Conservation (phyloP, 140 eudicot species). For the Oenanthe javanica region DNA sequence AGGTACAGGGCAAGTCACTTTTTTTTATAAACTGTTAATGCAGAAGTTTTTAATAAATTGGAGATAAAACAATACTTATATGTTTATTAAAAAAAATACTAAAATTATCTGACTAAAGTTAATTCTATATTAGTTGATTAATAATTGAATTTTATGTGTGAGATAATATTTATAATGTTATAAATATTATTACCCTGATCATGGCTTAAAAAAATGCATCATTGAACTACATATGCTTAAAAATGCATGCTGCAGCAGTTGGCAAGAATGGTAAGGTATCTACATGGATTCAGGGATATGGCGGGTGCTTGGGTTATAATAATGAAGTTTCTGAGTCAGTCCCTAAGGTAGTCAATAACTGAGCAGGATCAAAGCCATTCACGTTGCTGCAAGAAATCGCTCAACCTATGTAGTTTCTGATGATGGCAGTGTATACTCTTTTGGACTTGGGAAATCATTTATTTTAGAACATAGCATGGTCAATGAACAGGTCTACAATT, state of each 20-base stretch:
- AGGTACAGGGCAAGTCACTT: too few species aligned
- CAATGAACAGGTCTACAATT: conserved; percentile 50
- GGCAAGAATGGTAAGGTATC: conserved; percentile 94
- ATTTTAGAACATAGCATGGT: conserved; percentile 48
- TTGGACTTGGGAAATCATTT: conserved; percentile 79
- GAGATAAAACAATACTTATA: too few species aligned
- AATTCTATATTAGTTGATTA: too few species aligned
- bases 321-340: conserved; percentile 65
- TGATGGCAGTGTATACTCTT: conserved; percentile 77
- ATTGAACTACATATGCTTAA: too few species aligned
- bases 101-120: too few species aligned
- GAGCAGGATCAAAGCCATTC: conserved; percentile 67
- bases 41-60: too few species aligned
- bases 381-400: conserved; percentile 89
- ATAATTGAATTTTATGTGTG: too few species aligned
- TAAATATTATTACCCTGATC: too few species aligned
- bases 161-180: too few species aligned
- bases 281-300: conserved; percentile 96
- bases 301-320: conserved; percentile 90
- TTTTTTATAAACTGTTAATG: too few species aligned
- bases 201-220: too few species aligned
- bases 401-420: conserved; percentile 89
- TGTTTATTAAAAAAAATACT: too few species aligned
- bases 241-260: conserved; percentile 75
- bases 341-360: conserved; percentile 72